Base-by-base conservation (phyloP, 192 early-diverging fungal species). In the Umbelopsis vinacea region DNA sequence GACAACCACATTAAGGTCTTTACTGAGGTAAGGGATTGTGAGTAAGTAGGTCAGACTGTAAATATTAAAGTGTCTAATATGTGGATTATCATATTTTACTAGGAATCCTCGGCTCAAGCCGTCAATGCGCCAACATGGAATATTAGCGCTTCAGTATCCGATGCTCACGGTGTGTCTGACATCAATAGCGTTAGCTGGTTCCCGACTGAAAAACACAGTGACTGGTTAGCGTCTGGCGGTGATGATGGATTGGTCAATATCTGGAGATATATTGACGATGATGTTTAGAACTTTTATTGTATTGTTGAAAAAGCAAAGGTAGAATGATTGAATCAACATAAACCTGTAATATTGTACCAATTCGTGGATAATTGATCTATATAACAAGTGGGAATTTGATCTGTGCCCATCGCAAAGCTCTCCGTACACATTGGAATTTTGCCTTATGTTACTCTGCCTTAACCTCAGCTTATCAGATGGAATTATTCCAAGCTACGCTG, bases 181-280 rank as follows among this genome's bases (percentile, higher is more conserved):
- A 88, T 98, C 52, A 98, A 98, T 83, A 90, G 91, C 68, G 94
- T 96, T 6, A 74, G 84, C 43, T 98, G 97, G 93, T 91, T 91
- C 76, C 92, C 93, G 2, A 76, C 77, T 21, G 81, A 84, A n/a
- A 78, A 75, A 7, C 83, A 90, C 68, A 78, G 80, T 7, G 82
- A 91, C 50, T 88, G 90, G 84, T 77, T 98, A 38, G 92, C 94
- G 6, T 91, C 94, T 6, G 91, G 86, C n/a, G 97, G 97, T 6
- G 97, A 98, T 78, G 97, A 98, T 85, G 89, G 91, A 19, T 73
- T 86, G 45, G 88, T 97, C 6, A 85, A 92, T 24, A 90, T 98
- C 29, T 98, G 97, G 97, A 73, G 82, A 26, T 71, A 88, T 48
- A 70, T 82, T 26, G 50, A 57, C 24, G 66, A 75, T 53, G 45